Conservation (phyloP, 495 filamentous ascomycete species). For the Penicillium goetzii region DNA sequence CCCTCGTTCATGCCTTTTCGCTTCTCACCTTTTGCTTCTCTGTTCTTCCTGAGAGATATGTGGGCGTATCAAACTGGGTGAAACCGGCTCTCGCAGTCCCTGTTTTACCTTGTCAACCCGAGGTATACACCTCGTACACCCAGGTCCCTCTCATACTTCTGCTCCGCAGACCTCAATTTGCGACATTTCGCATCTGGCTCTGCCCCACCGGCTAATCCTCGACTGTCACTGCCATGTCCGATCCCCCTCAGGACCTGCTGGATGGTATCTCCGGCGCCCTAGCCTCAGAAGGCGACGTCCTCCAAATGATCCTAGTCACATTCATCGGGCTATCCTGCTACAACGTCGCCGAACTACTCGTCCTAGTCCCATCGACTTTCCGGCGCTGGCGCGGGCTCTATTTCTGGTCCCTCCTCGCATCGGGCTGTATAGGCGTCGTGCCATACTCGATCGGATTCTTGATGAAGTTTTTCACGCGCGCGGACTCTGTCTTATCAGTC, state of each 20-base stretch:
- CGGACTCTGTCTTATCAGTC: slow-evolving; percentile 42
- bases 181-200: not conserved
- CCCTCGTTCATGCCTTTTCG: slow-evolving; percentile 3
- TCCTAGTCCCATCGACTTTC: slow-evolving; percentile 56
- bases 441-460: slow-evolving; percentile 57
- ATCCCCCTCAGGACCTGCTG: slow-evolving; percentile 30
- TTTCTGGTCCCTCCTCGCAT: slow-evolving; percentile 56
- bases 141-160: not conserved
- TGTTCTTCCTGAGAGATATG: slow-evolving; percentile 16
- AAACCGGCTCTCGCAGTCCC: slow-evolving; percentile 18
- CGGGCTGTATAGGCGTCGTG: slow-evolving; percentile 47
- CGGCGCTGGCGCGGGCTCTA: slow-evolving; percentile 56
- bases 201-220: not conserved
- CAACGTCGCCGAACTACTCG: slow-evolving; percentile 53
- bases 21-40: slow-evolving; percentile 1
- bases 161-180: not conserved
- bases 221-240: slow-evolving; percentile 19
- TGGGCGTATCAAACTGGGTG: slow-evolving; percentile 30
- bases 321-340: slow-evolving; percentile 56
- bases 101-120: not conserved
- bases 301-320: slow-evolving; percentile 44
- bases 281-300: slow-evolving; percentile 26
- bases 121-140: not conserved
- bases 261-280: slow-evolving; percentile 46
- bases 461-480: slow-evolving; percentile 51